A percentile compares a stretch with the other conserved stretches of the same genome.
Evolutionary conservation across 805 yeast species (phyloP).

Genomic region (Pichia kluyveri): DNA sequence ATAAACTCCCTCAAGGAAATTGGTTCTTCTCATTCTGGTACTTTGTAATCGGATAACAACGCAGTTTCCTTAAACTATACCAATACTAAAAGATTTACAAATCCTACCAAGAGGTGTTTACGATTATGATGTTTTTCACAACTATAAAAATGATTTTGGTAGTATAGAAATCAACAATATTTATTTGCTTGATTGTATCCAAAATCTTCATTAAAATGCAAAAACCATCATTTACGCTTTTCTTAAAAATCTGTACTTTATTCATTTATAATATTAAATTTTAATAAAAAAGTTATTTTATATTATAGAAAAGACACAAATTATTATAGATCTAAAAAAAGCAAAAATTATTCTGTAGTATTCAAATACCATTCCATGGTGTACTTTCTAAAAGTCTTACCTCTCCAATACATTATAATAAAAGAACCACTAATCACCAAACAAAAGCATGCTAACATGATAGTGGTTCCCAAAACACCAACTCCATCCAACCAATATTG

Average conservation of each 20-base stretch:
- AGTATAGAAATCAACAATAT: slow-evolving; percentile 16
- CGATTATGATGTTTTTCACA: slow-evolving; percentile 19
- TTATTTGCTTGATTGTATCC: slow-evolving; percentile 14
- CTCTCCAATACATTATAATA: not conserved
- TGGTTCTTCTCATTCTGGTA: slow-evolving; percentile 4
- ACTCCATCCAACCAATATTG: slow-evolving; percentile 2
- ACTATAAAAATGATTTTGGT: slow-evolving; percentile 17
- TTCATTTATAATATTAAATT: too few species aligned
- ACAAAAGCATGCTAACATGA: slow-evolving; percentile 1
- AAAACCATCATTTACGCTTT: too few species aligned
- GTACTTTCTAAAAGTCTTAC: slow-evolving; percentile 1
- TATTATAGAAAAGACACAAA: too few species aligned
- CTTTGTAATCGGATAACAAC: slow-evolving; percentile 4
- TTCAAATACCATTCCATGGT: not conserved
- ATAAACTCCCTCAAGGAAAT: too few species aligned
- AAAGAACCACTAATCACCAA: not conserved
- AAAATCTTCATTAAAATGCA: not conserved
- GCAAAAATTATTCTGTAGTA: too few species aligned
- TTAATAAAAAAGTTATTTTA: too few species aligned
- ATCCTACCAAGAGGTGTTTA: slow-evolving; percentile 19
- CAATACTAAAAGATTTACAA: slow-evolving; percentile 16
- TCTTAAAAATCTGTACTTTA: too few species aligned
- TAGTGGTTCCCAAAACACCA: not conserved
- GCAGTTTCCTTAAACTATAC: slow-evolving; percentile 10
- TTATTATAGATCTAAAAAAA: too few species aligned